These are phyloP conservation scores for Lecanoromycetidae sp. DNA, from an alignment of 2,329 filamentous ascomycete species.

Conservation along the genomic window DNA sequence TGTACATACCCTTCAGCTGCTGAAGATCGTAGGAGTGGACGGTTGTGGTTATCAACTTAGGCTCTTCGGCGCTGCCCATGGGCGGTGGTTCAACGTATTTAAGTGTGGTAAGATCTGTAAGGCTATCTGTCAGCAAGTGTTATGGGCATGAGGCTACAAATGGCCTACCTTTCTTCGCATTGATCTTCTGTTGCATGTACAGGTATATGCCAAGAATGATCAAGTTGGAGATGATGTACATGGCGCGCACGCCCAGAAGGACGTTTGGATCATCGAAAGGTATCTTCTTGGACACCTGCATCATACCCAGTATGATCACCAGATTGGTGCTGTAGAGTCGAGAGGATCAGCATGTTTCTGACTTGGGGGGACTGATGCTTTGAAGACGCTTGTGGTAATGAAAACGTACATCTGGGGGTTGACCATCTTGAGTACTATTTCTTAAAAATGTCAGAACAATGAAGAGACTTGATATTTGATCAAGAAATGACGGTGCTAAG, in stretches of 20 bases:
- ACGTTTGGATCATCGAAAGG: slow-evolving; percentile 81
- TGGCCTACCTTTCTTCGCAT: slow-evolving; percentile 84
- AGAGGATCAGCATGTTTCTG: slow-evolving; percentile 18
- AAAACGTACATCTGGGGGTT: slow-evolving; percentile 28
- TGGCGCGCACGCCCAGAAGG: slow-evolving; percentile 49
- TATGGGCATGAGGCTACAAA: slow-evolving; percentile 3
- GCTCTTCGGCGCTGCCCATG: slow-evolving; percentile 86
- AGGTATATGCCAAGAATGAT: slow-evolving; percentile 77
- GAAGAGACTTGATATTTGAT: too few relatives aligned
- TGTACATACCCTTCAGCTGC: slow-evolving; percentile 76
- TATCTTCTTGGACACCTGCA: slow-evolving; percentile 94
- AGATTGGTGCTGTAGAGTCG: slow-evolving; percentile 61
- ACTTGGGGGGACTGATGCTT: neutral
- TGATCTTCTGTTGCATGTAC: slow-evolving; percentile 74
- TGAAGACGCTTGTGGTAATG: neutral
- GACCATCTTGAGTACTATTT: slow-evolving; percentile 17
- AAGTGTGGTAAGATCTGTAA: slow-evolving; percentile 79
- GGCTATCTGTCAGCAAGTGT: neutral
- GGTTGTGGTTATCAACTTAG: slow-evolving; percentile 92
- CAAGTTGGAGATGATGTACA: slow-evolving; percentile 61
- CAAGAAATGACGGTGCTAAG: too few relatives aligned
- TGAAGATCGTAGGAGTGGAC: slow-evolving; percentile 85
- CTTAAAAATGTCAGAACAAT: too few relatives aligned
- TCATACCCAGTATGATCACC: slow-evolving; percentile 91
- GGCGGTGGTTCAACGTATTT: slow-evolving; percentile 96